A percentile compares a stretch with the other conserved stretches of the same genome.
phyloP scores from a whole-genome alignment of 768 basidiomycete genomes.

The Lactarius pseudohatsudake region DNA sequence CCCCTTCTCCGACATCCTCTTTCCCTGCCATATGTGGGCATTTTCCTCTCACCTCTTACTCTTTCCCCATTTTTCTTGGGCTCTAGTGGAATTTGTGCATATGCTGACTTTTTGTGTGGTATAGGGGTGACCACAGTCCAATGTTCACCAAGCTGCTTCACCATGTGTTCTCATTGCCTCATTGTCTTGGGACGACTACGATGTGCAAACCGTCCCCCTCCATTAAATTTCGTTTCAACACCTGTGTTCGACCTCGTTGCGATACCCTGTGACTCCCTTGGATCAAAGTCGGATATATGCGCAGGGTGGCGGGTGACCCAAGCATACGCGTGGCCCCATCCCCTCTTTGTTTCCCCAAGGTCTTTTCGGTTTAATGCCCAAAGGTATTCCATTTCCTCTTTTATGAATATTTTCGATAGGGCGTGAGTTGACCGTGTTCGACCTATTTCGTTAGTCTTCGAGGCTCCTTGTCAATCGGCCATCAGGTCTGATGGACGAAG shows the following conservation, averaged over 20 bases:
- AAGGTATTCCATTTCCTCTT: neutral
- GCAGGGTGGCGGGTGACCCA: constrained; percentile 1
- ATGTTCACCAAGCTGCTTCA: neutral
- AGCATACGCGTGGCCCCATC: neutral
- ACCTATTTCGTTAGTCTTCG: neutral
- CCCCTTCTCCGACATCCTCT: neutral
- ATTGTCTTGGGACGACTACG: constrained; percentile 9
- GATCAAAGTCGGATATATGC: constrained; percentile 6
- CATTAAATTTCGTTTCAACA: neutral
- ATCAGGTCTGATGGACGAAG: neutral
- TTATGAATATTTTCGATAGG: neutral
- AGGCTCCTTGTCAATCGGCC: neutral
- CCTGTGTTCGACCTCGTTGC: neutral
- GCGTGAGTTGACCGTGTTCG: neutral
- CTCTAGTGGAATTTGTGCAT: neutral
- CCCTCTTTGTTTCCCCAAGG: neutral
- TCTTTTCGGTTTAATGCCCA: neutral
- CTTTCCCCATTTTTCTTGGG: neutral
- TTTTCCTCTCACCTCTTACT: neutral
- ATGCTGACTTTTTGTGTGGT: neutral
- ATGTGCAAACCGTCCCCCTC: neutral
- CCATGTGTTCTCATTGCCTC: constrained; percentile 23
- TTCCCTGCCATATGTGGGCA: neutral
- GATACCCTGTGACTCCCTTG: neutral
- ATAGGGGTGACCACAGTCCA: neutral